These are phyloP conservation scores for Agapanthus africanus DNA, from an alignment of 106 monocot genomes.

Conservation along the genomic window DNA sequence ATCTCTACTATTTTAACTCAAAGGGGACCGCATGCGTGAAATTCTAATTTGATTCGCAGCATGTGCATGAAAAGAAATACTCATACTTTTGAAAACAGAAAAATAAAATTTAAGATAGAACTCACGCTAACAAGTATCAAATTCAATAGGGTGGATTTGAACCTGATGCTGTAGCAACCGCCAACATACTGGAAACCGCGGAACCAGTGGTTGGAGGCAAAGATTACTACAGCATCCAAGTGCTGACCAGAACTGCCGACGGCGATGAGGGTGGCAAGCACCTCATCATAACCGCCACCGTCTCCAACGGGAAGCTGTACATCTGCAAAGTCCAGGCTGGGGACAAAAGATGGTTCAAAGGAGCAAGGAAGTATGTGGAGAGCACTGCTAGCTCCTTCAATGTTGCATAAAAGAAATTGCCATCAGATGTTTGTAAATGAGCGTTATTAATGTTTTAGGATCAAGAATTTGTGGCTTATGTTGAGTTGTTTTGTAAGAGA, in stretches of 20 bases:
- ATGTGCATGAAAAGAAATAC: too few relatives aligned
- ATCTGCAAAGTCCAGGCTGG: conserved; percentile 98
- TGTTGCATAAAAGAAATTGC: conserved; percentile 56
- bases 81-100: too few relatives aligned
- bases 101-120: too few relatives aligned
- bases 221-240: conserved; percentile 67
- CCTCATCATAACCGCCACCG: conserved; percentile 70
- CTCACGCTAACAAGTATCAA: too few relatives aligned
- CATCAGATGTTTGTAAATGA: too few relatives aligned
- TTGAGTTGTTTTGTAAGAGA: too few relatives aligned
- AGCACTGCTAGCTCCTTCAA: conserved; percentile 74
- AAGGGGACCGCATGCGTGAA: too few relatives aligned
- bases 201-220: conserved; percentile 44
- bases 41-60: too few relatives aligned
- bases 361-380: conserved; percentile 89
- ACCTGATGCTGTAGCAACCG: conserved; percentile 61
- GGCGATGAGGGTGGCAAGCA: conserved; percentile 95
- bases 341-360: conserved; percentile 99
- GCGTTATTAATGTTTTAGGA: too few relatives aligned
- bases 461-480: too few relatives aligned
- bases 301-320: conserved; percentile 86
- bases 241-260: conserved; percentile 92
- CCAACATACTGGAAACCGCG: conserved; percentile 67
- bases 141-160: conserved; percentile 91
- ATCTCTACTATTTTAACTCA: too few relatives aligned